Conservation (phyloP, 164 flowering plant species). For the Piper betle region DNA sequence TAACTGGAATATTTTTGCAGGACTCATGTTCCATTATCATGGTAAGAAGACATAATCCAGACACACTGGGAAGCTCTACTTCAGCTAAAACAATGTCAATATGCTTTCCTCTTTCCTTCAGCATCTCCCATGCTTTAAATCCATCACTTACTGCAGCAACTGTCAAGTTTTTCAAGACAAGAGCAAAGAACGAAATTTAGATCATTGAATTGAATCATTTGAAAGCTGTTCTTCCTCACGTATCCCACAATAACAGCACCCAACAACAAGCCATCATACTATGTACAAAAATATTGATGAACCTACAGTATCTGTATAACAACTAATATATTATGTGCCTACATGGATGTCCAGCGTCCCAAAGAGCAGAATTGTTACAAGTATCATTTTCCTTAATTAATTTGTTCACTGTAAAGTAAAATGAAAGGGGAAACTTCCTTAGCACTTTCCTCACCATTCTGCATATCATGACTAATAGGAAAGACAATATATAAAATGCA, state of each 20-base stretch:
- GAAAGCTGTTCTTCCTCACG: too few relatives aligned
- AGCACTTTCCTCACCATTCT: too few relatives aligned
- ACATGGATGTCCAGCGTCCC: background rate
- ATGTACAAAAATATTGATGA: background rate
- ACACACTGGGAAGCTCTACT: slow-evolving; percentile 74
- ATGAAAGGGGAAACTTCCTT: too few relatives aligned
- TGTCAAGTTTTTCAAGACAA: slow-evolving; percentile 20
- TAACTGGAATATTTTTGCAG: slow-evolving; percentile 89
- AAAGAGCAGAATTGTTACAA: background rate
- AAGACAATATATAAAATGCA: too few relatives aligned
- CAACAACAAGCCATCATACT: background rate
- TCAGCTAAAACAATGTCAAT: slow-evolving; percentile 81
- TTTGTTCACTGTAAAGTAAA: too few relatives aligned
- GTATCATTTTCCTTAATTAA: too few relatives aligned
- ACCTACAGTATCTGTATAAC: background rate
- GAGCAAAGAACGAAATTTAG: background rate
- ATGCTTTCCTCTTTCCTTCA: slow-evolving; percentile 49
- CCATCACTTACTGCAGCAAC: slow-evolving; percentile 88
- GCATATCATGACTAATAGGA: too few relatives aligned
- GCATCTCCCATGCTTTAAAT: slow-evolving; percentile 80
- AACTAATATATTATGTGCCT: background rate
- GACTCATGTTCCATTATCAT: slow-evolving; percentile 68
- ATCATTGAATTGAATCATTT: too few relatives aligned
- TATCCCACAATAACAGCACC: too few relatives aligned
- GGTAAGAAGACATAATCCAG: slow-evolving; percentile 75